Percentiles rank a stretch among this genome's conserved stretches.
Evolutionary conservation across 2,329 filamentous ascomycete species (phyloP).

Genomic region (Fusarium siculi): DNA sequence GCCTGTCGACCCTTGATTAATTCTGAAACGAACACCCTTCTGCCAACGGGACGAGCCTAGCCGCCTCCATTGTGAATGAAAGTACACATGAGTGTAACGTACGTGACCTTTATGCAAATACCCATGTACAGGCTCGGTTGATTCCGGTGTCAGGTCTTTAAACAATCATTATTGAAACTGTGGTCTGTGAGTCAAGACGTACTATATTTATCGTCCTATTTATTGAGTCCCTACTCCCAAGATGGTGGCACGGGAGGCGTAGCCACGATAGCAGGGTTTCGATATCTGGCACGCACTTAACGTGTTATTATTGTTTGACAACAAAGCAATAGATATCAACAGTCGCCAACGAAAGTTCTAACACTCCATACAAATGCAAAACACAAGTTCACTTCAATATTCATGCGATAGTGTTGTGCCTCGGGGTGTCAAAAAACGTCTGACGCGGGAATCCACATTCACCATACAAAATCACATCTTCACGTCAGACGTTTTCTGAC

Average conservation of each 20-base stretch:
- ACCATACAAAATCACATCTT: too few relatives aligned
- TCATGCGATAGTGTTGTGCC: not conserved
- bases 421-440: too few relatives aligned
- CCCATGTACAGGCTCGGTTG: conserved; percentile 29
- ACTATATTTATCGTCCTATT: conserved; percentile 10
- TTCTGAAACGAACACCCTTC: conserved; percentile 30
- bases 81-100: not conserved
- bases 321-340: not conserved
- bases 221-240: conserved; percentile 3
- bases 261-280: not conserved
- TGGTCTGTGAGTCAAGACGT: conserved; percentile 14
- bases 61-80: conserved; percentile 4
- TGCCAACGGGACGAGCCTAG: conserved; percentile 18
- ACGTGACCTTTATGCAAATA: conserved; percentile 9
- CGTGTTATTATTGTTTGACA: not conserved
- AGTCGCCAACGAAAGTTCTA: not conserved
- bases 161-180: conserved; percentile 2
- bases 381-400: not conserved
- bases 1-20: conserved; percentile 15
- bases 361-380: not conserved
- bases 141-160: conserved; percentile 25
- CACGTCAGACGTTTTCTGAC: too few relatives aligned
- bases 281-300: not conserved
- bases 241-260: conserved; percentile 2
- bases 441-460: too few relatives aligned